Percentiles rank a stretch among this genome's conserved stretches.
Evolutionary conservation across 768 basidiomycete genomes (phyloP).

Genomic region (Termitomyces sp.): DNA sequence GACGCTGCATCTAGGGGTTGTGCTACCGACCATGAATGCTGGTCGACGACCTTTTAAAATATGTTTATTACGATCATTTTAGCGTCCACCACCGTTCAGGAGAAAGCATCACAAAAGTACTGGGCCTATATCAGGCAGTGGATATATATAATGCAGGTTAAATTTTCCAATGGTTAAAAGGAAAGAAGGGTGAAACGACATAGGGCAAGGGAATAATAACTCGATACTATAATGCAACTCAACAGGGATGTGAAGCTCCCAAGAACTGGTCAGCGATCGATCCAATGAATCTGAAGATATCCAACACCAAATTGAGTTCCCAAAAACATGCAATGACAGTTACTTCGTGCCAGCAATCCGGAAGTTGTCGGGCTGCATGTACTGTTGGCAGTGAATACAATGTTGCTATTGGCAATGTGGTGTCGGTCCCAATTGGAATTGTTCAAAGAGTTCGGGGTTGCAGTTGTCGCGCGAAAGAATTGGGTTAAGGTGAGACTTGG

Average conservation of each 20-base stretch:
- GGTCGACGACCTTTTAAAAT: not conserved
- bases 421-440: constrained; percentile 13
- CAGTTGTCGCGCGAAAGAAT: constrained; percentile 15
- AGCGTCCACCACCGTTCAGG: not conserved
- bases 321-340: not conserved
- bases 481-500: not conserved
- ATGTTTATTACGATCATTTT: not conserved
- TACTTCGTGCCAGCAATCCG: constrained; percentile 11
- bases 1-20: no score
- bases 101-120: no score
- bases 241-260: constrained; percentile 4
- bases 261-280: constrained; percentile 15
- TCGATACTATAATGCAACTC: no score
- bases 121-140: no score
- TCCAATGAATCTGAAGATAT: constrained; percentile 12
- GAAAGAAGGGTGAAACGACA: no score
- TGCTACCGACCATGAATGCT: no score
- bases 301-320: not conserved
- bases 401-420: not conserved
- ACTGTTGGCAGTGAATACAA: constrained; percentile 5
- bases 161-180: no score
- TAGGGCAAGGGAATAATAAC: no score
- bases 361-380: constrained; percentile 16
- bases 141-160: no score
- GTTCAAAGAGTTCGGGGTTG: constrained; percentile 3